A percentile compares a stretch with the other conserved stretches of the same genome.
These are phyloP conservation scores for Pachyrhizus erosus DNA, from an alignment of 306 rosid genomes.

Conservation along the genomic window DNA sequence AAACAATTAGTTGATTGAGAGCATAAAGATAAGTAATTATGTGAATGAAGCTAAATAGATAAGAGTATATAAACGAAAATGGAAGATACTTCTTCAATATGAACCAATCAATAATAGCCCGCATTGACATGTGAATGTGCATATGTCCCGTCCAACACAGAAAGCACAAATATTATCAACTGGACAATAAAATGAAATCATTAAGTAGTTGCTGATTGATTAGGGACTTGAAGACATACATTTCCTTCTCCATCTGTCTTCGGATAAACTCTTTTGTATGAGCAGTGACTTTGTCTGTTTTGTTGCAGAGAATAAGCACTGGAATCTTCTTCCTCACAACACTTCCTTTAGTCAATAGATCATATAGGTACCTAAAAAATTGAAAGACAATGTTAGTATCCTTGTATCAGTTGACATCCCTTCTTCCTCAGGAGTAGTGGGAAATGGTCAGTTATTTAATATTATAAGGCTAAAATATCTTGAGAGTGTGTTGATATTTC, in stretches of 20 bases:
- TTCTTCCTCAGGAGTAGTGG: not conserved
- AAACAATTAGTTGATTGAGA: constrained; percentile 28
- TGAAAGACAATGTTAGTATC: constrained; percentile 36
- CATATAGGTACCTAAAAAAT: constrained; percentile 76
- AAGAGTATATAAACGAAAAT: not conserved
- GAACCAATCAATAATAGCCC: constrained; percentile 23
- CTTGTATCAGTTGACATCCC: not conserved
- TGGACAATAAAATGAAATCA: constrained; percentile 6
- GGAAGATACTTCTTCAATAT: constrained; percentile 4
- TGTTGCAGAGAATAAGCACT: constrained; percentile 87
- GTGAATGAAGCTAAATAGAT: constrained; percentile 20
- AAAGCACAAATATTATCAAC: not conserved
- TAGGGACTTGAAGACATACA: constrained; percentile 62
- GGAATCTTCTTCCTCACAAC: constrained; percentile 92
- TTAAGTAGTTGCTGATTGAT: constrained; percentile 8
- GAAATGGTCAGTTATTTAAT: not conserved
- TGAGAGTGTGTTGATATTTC: not conserved
- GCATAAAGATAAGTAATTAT: not conserved
- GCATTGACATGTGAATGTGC: constrained; percentile 11
- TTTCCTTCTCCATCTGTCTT: constrained; percentile 90
- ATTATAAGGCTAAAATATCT: constrained; percentile 15
- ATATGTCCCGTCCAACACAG: not conserved
- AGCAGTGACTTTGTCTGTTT: constrained; percentile 92
- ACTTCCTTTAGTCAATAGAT: constrained; percentile 84
- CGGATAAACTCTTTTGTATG: constrained; percentile 92